Percentiles rank a stretch among this genome's conserved stretches.
Conservation (phyloP, 2,329 filamentous ascomycete genomes). For the Aspergillus latus region DNA sequence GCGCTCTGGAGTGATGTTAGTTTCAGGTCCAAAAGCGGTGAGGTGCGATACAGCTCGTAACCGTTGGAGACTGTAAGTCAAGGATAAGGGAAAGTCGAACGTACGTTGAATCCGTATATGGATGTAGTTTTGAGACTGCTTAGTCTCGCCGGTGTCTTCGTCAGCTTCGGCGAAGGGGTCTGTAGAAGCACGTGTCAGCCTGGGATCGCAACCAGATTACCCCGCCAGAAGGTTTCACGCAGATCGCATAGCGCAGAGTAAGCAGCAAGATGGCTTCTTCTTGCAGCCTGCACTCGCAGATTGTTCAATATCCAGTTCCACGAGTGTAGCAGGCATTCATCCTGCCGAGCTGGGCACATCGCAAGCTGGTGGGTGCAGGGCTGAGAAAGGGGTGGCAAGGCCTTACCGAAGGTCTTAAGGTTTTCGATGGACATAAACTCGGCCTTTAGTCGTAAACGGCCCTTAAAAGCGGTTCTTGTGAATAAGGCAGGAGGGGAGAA, state of each 20-base stretch:
- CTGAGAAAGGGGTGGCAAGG: constrained; percentile 26
- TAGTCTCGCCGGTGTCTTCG: constrained; percentile 95
- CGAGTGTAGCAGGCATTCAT: background rate
- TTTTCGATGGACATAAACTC: constrained; percentile 99
- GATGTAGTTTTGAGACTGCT: constrained; percentile 96
- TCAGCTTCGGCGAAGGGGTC: constrained; percentile 99
- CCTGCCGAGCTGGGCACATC: background rate
- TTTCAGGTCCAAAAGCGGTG: constrained; percentile 9
- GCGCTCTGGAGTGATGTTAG: constrained; percentile 67
- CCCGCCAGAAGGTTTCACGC: constrained; percentile 32
- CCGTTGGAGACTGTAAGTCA: background rate
- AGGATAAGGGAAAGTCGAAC: constrained; percentile 39
- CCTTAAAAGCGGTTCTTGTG: constrained; percentile 42
- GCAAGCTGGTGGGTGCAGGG: background rate
- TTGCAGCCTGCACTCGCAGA: background rate
- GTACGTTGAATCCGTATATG: constrained; percentile 99
- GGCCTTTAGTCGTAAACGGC: constrained; percentile 61
- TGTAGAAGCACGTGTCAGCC: constrained; percentile 48
- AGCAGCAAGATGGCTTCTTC: background rate
- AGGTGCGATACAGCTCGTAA: constrained; percentile 1
- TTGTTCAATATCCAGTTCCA: background rate
- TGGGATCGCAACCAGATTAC: constrained; percentile 34
- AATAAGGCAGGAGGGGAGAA: constrained; percentile 32
- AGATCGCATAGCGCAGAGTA: constrained; percentile 9
- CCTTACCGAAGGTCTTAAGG: constrained; percentile 91